phyloP scores from a whole-genome alignment of 169 alveolate species.

The Eimeria praecox region DNA sequence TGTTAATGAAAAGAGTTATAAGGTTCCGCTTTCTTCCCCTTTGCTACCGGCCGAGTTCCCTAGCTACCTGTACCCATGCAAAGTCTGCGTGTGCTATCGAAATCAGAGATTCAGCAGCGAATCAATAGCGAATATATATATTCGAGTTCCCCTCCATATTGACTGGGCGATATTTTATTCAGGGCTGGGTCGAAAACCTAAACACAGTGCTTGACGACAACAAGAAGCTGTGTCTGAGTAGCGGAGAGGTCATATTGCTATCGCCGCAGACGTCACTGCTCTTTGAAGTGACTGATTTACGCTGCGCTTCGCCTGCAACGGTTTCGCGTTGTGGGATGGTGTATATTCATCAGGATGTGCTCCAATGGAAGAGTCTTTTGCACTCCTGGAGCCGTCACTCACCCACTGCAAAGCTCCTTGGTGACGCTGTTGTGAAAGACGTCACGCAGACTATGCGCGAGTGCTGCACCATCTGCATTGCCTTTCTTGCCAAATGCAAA shows the following conservation, averaged over 20 bases:
- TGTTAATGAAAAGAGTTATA: not conserved
- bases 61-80: not conserved
- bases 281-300: constrained; percentile 95
- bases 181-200: constrained; percentile 96
- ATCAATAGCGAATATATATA: not conserved
- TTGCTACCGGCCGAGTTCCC: not conserved
- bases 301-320: constrained; percentile 97
- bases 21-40: not conserved
- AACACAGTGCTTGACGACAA: constrained; percentile 98
- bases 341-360: constrained; percentile 93
- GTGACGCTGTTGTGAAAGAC: constrained; percentile 20
- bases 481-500: constrained; percentile 48
- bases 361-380: constrained; percentile 95
- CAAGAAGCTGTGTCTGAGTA: constrained; percentile 95
- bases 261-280: constrained; percentile 93
- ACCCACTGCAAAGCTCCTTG: constrained; percentile 65
- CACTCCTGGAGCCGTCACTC: constrained; percentile 91
- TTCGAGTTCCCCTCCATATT: not conserved
- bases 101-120: not conserved
- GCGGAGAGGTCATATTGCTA: constrained; percentile 94
- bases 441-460: constrained; percentile 24
- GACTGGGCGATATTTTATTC: not conserved
- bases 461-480: constrained; percentile 35
- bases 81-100: not conserved
- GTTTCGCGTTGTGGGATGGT: constrained; percentile 97